Evolutionary conservation across 352 stramenopile species (phyloP), one percentile per base, ranked within the genome.

Genomic region (Saprolegnia parasitica): DNA sequence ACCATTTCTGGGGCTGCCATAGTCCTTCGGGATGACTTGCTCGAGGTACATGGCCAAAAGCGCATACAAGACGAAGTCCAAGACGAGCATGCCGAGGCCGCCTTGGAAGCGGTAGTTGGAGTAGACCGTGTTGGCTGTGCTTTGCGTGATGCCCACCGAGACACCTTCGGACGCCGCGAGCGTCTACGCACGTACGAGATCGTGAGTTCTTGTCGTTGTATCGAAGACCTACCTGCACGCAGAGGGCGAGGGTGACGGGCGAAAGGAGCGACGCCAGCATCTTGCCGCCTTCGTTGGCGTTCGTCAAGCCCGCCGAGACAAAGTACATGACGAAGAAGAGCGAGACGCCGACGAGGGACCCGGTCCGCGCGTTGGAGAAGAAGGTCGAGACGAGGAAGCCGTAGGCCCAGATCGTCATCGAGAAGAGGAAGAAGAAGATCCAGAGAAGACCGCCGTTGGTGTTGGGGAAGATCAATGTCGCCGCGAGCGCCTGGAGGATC

Each of bases 1-100:
- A 98, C 86, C 90, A 98, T 23, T 96, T 96, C 37, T 88, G 71
- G 0, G 77, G 79, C 37, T 88, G 5, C 95, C 95, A 65, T 95
- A 98, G 39, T 97, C 84, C 46, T 89, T 93, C 5, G 95, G 95
- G 1, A 98, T 68, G 1, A 98, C 91, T 64, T 95, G 83, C 57
- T 98, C 93, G 21, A 98, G 82, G 74, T 98, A 98, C 21, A 87
- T 76, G 1, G 86, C 95, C 4, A 98, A 62, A 0, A 97, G 32
- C 18, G 80, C 90, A 71, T 97, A 98, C 29, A 98, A 40, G 20
- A 97, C 49, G 13, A 81, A 77, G 67, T 98, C 95, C 8, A 97
- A 45, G 16, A 91, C 57, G 57, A 98, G 86, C 73, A 97, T 90
- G 13, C 73, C 47, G 11, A 98, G 55, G 10, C 76, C 62, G 5